Base-by-base conservation (phyloP, 1,284 basidiomycete species). In the Melampsora abietis-canadensis region DNA sequence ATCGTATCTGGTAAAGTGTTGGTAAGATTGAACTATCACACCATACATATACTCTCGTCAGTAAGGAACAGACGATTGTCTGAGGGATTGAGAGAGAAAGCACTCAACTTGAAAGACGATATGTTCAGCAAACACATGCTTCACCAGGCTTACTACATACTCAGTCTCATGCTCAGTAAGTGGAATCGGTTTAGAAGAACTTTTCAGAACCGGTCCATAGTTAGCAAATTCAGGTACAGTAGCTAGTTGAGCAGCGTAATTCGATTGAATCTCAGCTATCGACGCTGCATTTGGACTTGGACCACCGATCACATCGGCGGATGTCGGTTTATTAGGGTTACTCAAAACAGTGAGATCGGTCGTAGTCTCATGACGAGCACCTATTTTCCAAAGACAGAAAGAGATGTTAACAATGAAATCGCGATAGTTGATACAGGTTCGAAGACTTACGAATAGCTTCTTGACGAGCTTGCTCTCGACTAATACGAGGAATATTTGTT, bases 151-250 rank as follows among this genome's bases (percentile, higher is more conserved):
- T 73, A 98, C 95, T 79, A 96, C 93, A 82, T 98, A 99, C 84
- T 98, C 96, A 7, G 94, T 98, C 84, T 98, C 96, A 81, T 87
- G 90, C 84, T 99, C 96, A 37, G 96, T 98, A 76, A 98, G 88
- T 79, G 90, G 90, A 40, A 87, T 84, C 7, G 90, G 89, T 81
- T 89, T 92, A 65, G 86, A 79, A 76, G 89, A 92, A 84, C 92
- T 96, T 84, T 91, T 92, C 80, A 96, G 86, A 64, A 96, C 88
- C 63, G 89, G 83, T 4, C 95, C 96, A 82, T 97, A 98, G 21
- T 85, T 84, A 15, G 87, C 87, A 77, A 99, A 87, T 80, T 98
- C 92, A 27, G 93, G 89, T 17, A 98, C 88, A 76, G 89, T 89
- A 1, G 88, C 85, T 12, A 99, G 87, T 82, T 97, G 92, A 77